Evolutionary conservation across 768 basidiomycete genomes (phyloP), one percentile per base, ranked within the genome.

Genomic region (Heimioporus sp.): DNA sequence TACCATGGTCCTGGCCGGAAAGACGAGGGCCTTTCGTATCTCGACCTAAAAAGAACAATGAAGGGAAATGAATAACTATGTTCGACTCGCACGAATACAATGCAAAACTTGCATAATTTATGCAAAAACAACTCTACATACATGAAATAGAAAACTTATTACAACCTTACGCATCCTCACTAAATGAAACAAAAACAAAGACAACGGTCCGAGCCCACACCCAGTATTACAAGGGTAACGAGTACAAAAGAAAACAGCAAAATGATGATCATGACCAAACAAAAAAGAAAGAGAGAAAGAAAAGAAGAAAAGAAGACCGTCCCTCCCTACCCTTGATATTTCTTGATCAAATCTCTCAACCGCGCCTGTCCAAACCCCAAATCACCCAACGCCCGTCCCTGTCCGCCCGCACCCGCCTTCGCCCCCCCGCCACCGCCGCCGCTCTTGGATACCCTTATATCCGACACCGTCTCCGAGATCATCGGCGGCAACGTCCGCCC

Each of bases 321-420:
- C 34, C 54, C 28, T 20, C 36, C 12, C 35, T 57, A 67, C 31
- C 74, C 73, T 69, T 92, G 89, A 64, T 90, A 92, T 61, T 89
- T 87, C 79, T 83, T 86, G 65, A 91, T 91, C 55, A 91, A 72
- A 69, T 90, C 88, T 50, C 87, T 73, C 58, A 91, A 68, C 53
- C 85, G 74, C 13, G 88, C 87, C 67, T 90, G 85, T 13, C 89
- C 89, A 70, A 90, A 90, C 10, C 81, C 85, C 51, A 86, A 66
- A 37, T 87, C 85, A 2, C 72, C 71, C 34, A 59, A 53, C 16
- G 59, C 53, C 35, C 64, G 49, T n/a, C 57, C 61, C 15, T 49
- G 55, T 11, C 41, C 39, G 2, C 45, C 43, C 6, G 1, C 31
- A 44, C 56, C 37, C 2, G 49, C 17, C 51, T 46, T 59, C 10